phyloP scores from a whole-genome alignment of 1,284 basidiomycete genomes.

The Cutaneotrichosporon sp. region DNA sequence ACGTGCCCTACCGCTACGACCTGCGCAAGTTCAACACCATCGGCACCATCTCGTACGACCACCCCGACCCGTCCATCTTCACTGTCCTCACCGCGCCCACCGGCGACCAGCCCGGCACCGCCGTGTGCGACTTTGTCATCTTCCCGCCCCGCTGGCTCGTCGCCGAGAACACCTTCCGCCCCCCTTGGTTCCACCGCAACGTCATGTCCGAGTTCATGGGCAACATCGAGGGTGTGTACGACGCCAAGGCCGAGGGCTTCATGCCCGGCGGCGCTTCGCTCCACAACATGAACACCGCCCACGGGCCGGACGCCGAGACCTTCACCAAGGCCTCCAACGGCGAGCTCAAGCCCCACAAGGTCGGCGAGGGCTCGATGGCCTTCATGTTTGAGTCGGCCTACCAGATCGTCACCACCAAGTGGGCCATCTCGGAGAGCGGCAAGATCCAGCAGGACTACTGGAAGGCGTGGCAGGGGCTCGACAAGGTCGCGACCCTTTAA shows the following conservation, averaged over 20 bases:
- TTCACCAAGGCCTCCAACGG: slow-evolving; percentile 18
- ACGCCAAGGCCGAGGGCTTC: slow-evolving; percentile 32
- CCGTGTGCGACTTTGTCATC: slow-evolving; percentile 31
- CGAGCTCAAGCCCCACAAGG: slow-evolving; percentile 28
- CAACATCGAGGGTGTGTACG: slow-evolving; percentile 23
- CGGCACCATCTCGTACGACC: slow-evolving; percentile 63
- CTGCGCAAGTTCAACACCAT: slow-evolving; percentile 67
- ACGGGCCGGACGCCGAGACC: slow-evolving; percentile 33
- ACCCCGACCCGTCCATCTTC: slow-evolving; percentile 43
- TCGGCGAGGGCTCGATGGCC: slow-evolving; percentile 31
- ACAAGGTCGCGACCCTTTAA: slow-evolving; percentile 7
- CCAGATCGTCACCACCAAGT: slow-evolving; percentile 36
- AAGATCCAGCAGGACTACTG: slow-evolving; percentile 37
- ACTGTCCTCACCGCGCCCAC: slow-evolving; percentile 36
- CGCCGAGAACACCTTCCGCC: slow-evolving; percentile 46
- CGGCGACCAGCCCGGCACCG: slow-evolving; percentile 63
- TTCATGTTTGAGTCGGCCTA: slow-evolving; percentile 42
- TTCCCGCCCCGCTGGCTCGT: slow-evolving; percentile 31
- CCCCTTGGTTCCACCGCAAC: slow-evolving; percentile 65
- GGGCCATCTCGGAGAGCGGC: slow-evolving; percentile 35
- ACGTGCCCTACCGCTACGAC: slow-evolving; percentile 71
- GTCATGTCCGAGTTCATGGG: slow-evolving; percentile 42
- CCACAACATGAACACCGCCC: slow-evolving; percentile 40
- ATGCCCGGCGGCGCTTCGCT: slow-evolving; percentile 33
- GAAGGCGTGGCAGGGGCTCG: slow-evolving; percentile 19